Conservation (phyloP, 2,329 filamentous ascomycete species). For the Fonsecaea monophora region DNA sequence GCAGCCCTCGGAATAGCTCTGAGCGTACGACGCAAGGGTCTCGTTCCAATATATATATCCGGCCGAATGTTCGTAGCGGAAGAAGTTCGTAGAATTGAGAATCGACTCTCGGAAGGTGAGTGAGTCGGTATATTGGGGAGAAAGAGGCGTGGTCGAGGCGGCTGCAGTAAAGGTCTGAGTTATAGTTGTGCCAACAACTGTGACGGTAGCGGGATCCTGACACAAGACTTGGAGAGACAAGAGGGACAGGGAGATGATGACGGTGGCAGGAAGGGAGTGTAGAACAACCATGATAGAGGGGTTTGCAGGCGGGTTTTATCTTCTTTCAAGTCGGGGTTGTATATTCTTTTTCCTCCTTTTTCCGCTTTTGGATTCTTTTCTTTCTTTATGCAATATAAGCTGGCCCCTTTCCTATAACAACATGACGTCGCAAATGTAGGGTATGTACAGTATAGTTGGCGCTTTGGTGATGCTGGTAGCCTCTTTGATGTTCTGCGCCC, state of each 20-base stretch:
- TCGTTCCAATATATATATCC: conserved; percentile 67
- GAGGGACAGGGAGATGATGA: conserved; percentile 15
- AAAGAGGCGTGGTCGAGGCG: conserved; percentile 41
- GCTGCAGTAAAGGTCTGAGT: conserved; percentile 37
- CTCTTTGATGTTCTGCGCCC: neutral
- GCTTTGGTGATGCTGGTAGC: neutral
- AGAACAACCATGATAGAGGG: conserved; percentile 13
- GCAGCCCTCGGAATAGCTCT: conserved; percentile 56
- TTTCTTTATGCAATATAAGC: neutral
- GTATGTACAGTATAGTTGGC: conserved; percentile 13
- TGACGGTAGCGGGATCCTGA: conserved; percentile 34
- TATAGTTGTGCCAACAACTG: conserved; percentile 41
- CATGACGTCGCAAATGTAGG: conserved; percentile 1
- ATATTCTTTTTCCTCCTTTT: neutral
- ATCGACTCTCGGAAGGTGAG: conserved; percentile 58
- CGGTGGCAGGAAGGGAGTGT: conserved; percentile 1
- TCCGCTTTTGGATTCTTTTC: neutral
- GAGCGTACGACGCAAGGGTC: conserved; percentile 64
- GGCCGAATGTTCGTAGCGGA: conserved; percentile 69
- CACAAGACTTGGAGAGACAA: conserved; percentile 27
- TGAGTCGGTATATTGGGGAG: conserved; percentile 53
- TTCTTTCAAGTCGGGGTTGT: neutral
- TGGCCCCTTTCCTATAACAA: neutral
- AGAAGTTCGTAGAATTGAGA: conserved; percentile 70
- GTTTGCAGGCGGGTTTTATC: neutral